phyloP scores from a whole-genome alignment of 352 stramenopile genomes.

The Pythium pectinolyticum region DNA sequence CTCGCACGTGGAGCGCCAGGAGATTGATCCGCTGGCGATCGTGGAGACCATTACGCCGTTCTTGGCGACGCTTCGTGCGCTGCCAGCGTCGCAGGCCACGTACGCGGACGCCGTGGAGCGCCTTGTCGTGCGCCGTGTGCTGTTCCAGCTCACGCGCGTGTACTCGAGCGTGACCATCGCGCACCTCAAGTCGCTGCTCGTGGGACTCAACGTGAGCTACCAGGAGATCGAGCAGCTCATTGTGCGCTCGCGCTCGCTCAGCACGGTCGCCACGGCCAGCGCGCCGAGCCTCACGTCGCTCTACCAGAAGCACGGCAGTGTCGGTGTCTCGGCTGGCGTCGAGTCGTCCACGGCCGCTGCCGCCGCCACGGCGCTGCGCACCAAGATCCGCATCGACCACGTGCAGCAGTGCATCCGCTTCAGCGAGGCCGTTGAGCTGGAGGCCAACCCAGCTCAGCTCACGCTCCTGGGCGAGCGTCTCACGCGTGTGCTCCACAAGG shows the following conservation, averaged over 20 bases:
- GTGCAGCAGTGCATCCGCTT: slow-evolving; percentile 84
- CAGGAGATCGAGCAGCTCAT: slow-evolving; percentile 89
- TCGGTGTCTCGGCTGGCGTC: slow-evolving; percentile 25
- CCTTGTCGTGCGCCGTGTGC: slow-evolving; percentile 72
- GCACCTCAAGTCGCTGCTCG: slow-evolving; percentile 87
- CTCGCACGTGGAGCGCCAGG: slow-evolving; percentile 61
- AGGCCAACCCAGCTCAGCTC: slow-evolving; percentile 77
- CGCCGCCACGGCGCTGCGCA: slow-evolving; percentile 48
- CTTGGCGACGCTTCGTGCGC: slow-evolving; percentile 41
- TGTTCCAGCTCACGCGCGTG: slow-evolving; percentile 84
- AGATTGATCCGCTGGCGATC: slow-evolving; percentile 78
- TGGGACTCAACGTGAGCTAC: slow-evolving; percentile 66
- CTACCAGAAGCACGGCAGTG: slow-evolving; percentile 56
- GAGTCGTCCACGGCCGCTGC: slow-evolving; percentile 57
- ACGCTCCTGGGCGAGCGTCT: slow-evolving; percentile 71
- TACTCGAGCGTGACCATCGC: slow-evolving; percentile 87
- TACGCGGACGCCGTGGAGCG: slow-evolving; percentile 66
- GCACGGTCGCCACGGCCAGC: slow-evolving; percentile 60
- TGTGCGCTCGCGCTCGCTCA: slow-evolving; percentile 69
- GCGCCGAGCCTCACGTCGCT: slow-evolving; percentile 63
- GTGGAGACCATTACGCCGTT: slow-evolving; percentile 69
- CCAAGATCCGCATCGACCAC: slow-evolving; percentile 85
- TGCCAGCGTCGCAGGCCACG: slow-evolving; percentile 27
- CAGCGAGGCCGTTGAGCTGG: slow-evolving; percentile 74
- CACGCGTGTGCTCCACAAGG: slow-evolving; percentile 55